Evolutionary conservation across 2,329 filamentous ascomycete genomes (phyloP), one percentile per base, ranked within the genome.

Genomic region (Epichloe aotearoae): DNA sequence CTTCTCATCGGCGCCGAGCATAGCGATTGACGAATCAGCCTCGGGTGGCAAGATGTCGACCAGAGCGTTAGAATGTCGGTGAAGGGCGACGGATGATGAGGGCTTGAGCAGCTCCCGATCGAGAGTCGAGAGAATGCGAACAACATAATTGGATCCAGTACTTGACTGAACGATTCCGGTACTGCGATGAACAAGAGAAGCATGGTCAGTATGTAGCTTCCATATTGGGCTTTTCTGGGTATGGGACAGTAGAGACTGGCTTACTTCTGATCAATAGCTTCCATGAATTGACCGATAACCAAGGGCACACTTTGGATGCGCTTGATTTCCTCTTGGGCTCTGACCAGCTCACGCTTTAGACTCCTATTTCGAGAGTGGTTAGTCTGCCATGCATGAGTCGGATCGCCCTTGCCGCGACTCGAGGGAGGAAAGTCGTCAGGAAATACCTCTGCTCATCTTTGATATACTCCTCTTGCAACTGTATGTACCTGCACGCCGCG

Each of bases 251-350:
- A 44, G 23, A 8, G 26, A 19, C 23, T 15, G 43, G 19, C 79
- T 68, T 77, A 95, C 88, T 96, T 98, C 72, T 98, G 93, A 69
- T 98, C 93, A 65, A 98, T 98, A 51, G 93, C 93, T 72, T 98
- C 93, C 93, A 98, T 98, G 66, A 98, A 98, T 71, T 98, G 93
- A 54, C 93, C 93, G 66, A 98, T 98, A 56, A 98, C 93, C 55
- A 98, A 73, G 30, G 93, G 93, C 50, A 98, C 93, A 68, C 89
- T 96, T 74, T 98, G 93, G 68, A 98, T 98, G 58, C 93, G 84
- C 77, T 98, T 98, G 74, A 98, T 98, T 74, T 98, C 93, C 69
- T 98, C 93, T 68, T 98, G 93, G 60, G 93, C 93, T 60, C 93
- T 83, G 50, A 98, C 91, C 48, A 98, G 80, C 75, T 98, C 93